Evolutionary conservation across 148 eudicot genomes (phyloP).

Genomic region (Spergularia marina): DNA sequence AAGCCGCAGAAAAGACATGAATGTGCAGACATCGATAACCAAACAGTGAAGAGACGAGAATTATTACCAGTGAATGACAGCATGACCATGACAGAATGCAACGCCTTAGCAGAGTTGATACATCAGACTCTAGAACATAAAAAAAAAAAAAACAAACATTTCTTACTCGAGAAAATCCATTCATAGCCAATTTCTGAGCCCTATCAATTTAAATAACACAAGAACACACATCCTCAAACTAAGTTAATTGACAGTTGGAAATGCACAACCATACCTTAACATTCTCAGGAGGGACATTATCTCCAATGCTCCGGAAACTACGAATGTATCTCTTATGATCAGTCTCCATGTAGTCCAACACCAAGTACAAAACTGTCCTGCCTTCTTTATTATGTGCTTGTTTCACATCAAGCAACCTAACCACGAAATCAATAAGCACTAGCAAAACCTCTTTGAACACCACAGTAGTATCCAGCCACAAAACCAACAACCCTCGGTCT

Average conservation of each 20-base stretch:
- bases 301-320: slow-evolving; percentile 57
- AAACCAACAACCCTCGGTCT: too few species aligned
- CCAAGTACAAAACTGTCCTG: slow-evolving; percentile 86
- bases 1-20: not conserved
- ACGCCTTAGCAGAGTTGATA: slow-evolving; percentile 96
- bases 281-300: slow-evolving; percentile 46
- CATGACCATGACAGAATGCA: slow-evolving; percentile 93
- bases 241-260: too few species aligned
- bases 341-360: slow-evolving; percentile 96
- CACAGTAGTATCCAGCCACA: too few species aligned
- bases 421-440: not conserved
- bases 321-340: slow-evolving; percentile 88
- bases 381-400: slow-evolving; percentile 96
- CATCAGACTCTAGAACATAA: slow-evolving; percentile 73
- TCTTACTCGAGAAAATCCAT: not conserved
- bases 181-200: not conserved
- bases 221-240: not conserved
- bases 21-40: not conserved
- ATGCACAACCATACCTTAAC: slow-evolving; percentile 49
- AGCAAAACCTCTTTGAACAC: not conserved
- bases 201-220: not conserved
- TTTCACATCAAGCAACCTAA: slow-evolving; percentile 89
- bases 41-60: not conserved
- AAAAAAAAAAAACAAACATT: not conserved
- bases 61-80: slow-evolving; percentile 76